Percentiles rank a stretch among this genome's conserved stretches.
These are phyloP conservation scores for Prunus davidiana DNA, from an alignment of 306 rosid genomes.

Conservation along the genomic window DNA sequence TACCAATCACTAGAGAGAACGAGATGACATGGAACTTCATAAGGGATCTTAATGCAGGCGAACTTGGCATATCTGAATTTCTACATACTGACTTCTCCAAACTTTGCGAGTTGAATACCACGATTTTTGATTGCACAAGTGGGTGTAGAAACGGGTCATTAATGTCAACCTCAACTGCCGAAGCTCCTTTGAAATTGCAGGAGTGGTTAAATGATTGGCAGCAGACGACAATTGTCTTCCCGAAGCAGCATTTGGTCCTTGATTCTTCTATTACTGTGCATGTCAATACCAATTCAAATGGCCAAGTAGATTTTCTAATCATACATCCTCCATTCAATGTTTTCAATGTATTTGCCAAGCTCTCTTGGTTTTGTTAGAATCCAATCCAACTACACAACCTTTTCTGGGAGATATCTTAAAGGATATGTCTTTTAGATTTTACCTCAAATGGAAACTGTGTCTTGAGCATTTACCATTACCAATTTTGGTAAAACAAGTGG, in stretches of 20 bases:
- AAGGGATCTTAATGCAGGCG: conserved; percentile 2
- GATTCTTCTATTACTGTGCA: background rate
- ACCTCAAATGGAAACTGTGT: background rate
- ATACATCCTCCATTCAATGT: background rate
- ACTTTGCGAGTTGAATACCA: conserved; percentile 2
- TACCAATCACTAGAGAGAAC: background rate
- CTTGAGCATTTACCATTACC: background rate
- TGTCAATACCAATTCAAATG: background rate
- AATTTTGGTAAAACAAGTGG: background rate
- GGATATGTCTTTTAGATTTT: background rate
- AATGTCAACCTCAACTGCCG: background rate
- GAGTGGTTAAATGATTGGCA: background rate
- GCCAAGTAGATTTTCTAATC: background rate
- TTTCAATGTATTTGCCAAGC: background rate
- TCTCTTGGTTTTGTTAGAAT: background rate
- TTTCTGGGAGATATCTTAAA: background rate
- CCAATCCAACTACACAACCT: background rate
- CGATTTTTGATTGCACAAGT: background rate
- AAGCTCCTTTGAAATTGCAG: background rate
- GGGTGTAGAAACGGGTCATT: background rate
- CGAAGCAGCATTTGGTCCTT: background rate
- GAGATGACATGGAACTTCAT: conserved; percentile 15
- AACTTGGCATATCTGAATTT: conserved; percentile 20
- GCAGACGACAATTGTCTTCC: background rate
- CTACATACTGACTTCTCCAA: conserved; percentile 20